Evolutionary conservation across 2,329 filamentous ascomycete genomes (phyloP).

Genomic region (Pyrenophora seminiperda): DNA sequence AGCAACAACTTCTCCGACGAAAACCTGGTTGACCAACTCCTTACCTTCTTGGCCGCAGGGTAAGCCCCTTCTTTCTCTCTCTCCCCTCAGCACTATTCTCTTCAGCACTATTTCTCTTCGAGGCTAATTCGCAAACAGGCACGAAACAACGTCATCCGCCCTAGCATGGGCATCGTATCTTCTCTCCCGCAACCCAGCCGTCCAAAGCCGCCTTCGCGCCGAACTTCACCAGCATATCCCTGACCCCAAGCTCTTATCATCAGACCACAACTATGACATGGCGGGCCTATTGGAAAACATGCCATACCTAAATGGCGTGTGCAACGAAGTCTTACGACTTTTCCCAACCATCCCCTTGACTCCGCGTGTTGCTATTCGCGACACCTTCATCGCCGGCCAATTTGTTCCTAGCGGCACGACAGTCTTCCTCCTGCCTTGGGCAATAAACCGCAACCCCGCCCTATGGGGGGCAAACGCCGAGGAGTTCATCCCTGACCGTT

Average conservation of each 20-base stretch:
- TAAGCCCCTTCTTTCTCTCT: constrained; percentile 36
- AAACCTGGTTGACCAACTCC: constrained; percentile 59
- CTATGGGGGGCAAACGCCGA: constrained; percentile 52
- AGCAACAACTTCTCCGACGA: constrained; percentile 59
- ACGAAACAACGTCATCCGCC: constrained; percentile 77
- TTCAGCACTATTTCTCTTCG: neutral
- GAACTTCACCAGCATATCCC: constrained; percentile 70
- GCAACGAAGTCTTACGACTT: constrained; percentile 50
- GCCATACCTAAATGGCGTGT: constrained; percentile 54
- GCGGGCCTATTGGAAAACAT: constrained; percentile 51
- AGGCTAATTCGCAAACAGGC: constrained; percentile 45
- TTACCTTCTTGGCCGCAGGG: constrained; percentile 63
- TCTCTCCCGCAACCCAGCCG: constrained; percentile 67
- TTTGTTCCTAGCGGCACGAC: constrained; percentile 49
- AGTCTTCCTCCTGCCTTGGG: constrained; percentile 49
- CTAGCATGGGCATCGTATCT: constrained; percentile 77
- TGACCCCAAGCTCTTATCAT: constrained; percentile 32
- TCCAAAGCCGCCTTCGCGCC: constrained; percentile 69
- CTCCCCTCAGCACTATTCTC: neutral
- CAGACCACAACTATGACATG: constrained; percentile 30
- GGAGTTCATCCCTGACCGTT: constrained; percentile 53
- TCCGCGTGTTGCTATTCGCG: constrained; percentile 38
- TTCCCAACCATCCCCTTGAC: constrained; percentile 48
- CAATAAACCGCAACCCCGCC: constrained; percentile 49
- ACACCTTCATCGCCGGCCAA: constrained; percentile 42